Evolutionary conservation across 2,329 filamentous ascomycete genomes (phyloP).

Genomic region (Calycina marina): DNA sequence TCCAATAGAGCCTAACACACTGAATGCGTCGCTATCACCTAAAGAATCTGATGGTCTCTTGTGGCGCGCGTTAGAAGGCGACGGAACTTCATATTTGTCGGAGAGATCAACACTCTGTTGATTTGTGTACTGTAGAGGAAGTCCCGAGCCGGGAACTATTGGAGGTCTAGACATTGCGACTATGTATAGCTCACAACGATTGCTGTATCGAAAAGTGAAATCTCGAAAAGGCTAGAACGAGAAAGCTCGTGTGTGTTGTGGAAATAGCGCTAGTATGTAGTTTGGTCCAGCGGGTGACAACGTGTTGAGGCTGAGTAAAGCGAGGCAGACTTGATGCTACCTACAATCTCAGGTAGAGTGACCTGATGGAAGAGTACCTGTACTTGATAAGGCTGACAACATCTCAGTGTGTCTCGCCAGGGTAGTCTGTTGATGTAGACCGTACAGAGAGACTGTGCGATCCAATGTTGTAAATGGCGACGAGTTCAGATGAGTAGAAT

Average conservation of each 20-base stretch:
- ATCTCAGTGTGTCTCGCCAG: constrained; percentile 16
- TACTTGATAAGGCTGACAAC: constrained; percentile 17
- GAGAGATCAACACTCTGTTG: constrained; percentile 6
- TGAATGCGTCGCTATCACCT: constrained; percentile 6
- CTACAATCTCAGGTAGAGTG: constrained; percentile 14
- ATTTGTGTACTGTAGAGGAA: too few species aligned
- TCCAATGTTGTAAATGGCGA: too few species aligned
- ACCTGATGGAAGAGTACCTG: constrained; percentile 7
- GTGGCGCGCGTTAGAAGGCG: constrained; percentile 14
- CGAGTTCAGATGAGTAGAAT: too few species aligned
- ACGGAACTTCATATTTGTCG: constrained; percentile 1
- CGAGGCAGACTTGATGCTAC: constrained; percentile 16
- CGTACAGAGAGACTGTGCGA: too few species aligned
- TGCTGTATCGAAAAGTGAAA: too few species aligned
- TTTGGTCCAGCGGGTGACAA: too few species aligned
- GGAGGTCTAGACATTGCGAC: too few species aligned
- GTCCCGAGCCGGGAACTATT: too few species aligned
- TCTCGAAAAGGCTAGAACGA: too few species aligned
- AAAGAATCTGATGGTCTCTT: constrained; percentile 16
- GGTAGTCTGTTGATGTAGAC: too few species aligned
- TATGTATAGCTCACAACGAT: too few species aligned
- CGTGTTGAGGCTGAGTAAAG: not conserved
- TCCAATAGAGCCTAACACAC: constrained; percentile 16
- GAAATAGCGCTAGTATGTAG: too few species aligned
- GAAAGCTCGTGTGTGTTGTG: constrained; percentile 4